Base-by-base conservation (phyloP, 2,329 filamentous ascomycete genomes). In the Chaetothyriales sp. region DNA sequence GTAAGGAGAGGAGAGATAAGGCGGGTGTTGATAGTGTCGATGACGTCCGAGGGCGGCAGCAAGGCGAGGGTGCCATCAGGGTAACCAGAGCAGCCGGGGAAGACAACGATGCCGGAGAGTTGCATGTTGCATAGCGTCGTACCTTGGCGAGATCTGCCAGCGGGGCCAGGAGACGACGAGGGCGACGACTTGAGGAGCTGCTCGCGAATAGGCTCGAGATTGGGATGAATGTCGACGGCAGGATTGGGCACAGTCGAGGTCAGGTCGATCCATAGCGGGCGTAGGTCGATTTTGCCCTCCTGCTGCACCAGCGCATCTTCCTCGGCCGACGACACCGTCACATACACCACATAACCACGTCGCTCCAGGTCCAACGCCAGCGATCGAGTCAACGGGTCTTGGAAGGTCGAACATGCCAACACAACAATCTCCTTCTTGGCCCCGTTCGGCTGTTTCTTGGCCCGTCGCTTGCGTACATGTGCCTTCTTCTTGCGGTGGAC, bases 1-100 rank as follows among this genome's bases (percentile, higher is more conserved):
- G 85, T 88, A 49, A 94, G 77, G 58, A 96, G 87, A 1, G 90
- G 90, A 51, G 88, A 84, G 50, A 96, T 76, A 10, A 98, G 77
- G 62, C 94, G 89, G 15, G 87, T 90, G 66, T 95, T 95, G 65
- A 96, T 80, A 32, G 88, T 83, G 63, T 95, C 87, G 56, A 86
- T 86, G 71, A 94, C 92, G 60, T 79, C 82, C 26, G 86, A 85
- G 0, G 86, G 81, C 5, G 86, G 80, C 53, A 95, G 83, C 3
- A 86, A 89, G 55, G 88, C 86, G 55, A 96, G 84, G 18, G 86
- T 84, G 3, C 85, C 86, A 22, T 83, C 82, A 49, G 86, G 83
- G 65, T 89, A 93, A 62, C 84, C 80, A 20, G 83, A 73, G 20
- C 83, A 70, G 52, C 75, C 85, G 2, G 90, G 90, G 20, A 95